Evolutionary conservation across 768 basidiomycete genomes (phyloP), one percentile per base, ranked within the genome.

Genomic region (Boletus edulis): DNA sequence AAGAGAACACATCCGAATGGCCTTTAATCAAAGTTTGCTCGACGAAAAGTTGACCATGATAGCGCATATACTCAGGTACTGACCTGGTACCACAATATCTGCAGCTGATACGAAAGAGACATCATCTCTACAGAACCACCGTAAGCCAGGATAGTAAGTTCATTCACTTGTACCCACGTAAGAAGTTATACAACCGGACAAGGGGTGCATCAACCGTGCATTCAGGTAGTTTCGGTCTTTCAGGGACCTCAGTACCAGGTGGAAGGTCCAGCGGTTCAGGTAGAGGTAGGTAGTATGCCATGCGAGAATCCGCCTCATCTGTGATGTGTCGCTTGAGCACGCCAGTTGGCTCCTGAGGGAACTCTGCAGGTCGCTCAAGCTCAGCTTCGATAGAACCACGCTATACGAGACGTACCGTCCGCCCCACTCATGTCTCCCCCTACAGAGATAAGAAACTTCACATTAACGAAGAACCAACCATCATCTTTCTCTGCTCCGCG

Each of bases 71-170:
- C 8, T 20, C 35, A 24, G 15, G 15, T 35, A 54, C 68, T n/a
- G 49, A 77, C 80, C 67, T 94, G 91, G 63, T 85, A 89, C 80
- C 85, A 86, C 46, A 98, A 70, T 58, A 94, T 89, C 70, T 94
- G 95, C 15, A 98, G 78, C 64, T 96, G 94, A 71, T 97, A 97
- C 3, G 91, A 87, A 55, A 97, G 71, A 1, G 92, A 91, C 83
- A 94, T 90, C 78, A 91, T 88, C 67, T 94, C 93, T 95, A 58
- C 9, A 5, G 3, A 9, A 46, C 9, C 43, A 48, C 11, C 17
- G 11, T 61, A 22, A 61, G 49, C 20, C 18, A 40, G 15, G 6
- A 6, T 46, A 14, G 8, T 34, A 14, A 20, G 22, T 22, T 27
- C 1, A 13, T 27, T 17, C 42, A 37, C 48, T 15, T 46, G 5